phyloP scores from a whole-genome alignment of 768 basidiomycete species.

The Boletus reticulatus region DNA sequence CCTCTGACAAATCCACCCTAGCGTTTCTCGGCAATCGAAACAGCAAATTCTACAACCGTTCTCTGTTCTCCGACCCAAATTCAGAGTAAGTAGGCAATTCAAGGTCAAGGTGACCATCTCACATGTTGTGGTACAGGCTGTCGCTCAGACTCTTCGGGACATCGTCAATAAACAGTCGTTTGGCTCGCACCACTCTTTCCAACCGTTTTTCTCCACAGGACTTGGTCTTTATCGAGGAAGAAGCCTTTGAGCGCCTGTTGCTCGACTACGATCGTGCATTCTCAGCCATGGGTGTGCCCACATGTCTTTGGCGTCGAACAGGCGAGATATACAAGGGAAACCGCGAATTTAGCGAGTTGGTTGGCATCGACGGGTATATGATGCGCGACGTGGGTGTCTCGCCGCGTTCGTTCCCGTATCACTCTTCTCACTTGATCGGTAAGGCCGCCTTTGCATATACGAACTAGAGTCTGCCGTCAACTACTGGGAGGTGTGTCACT shows the following conservation, averaged over 20 bases:
- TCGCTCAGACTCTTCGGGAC: constrained; percentile 82
- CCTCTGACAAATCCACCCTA: constrained; percentile 25
- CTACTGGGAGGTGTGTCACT: no score
- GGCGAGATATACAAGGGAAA: constrained; percentile 85
- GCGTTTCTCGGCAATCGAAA: constrained; percentile 87
- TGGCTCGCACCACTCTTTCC: not conserved
- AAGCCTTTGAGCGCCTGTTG: constrained; percentile 92
- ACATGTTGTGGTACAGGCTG: constrained; percentile 43
- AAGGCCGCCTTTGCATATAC: not conserved
- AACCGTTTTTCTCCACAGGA: constrained; percentile 47
- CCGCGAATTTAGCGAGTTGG: no score
- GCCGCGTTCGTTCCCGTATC: not conserved
- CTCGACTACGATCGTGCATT: constrained; percentile 95
- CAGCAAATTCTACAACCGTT: constrained; percentile 90
- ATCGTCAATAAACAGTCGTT: constrained; percentile 45
- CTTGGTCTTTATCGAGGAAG: constrained; percentile 96
- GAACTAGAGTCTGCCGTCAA: no score
- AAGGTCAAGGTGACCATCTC: not conserved
- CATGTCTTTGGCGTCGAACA: constrained; percentile 93
- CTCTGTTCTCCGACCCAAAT: constrained; percentile 83
- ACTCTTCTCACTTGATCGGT: not conserved
- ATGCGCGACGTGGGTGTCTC: constrained; percentile 68
- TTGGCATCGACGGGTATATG: constrained; percentile 57
- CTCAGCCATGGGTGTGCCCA: constrained; percentile 94
- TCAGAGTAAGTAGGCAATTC: constrained; percentile 52